Evolutionary conservation across 176 grass and related monocot species (phyloP).

Genomic region (Saccharum spontaneum): DNA sequence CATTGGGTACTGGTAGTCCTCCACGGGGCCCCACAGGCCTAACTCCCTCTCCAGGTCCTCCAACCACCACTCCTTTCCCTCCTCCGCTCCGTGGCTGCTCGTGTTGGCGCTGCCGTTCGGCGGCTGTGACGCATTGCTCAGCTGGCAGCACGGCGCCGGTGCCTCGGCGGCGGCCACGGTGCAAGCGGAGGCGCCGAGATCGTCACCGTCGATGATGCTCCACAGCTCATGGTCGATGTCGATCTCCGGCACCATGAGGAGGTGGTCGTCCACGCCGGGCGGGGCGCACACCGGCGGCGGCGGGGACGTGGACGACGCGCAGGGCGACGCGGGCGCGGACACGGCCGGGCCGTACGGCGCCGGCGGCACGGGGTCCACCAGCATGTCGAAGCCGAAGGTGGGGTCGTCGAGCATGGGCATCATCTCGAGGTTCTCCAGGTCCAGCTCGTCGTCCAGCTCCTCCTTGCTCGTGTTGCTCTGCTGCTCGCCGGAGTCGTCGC

Average conservation of each 20-base stretch:
- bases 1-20: slow-evolving; percentile 36
- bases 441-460: neutral
- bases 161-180: neutral
- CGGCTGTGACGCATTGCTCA: slow-evolving; percentile 3
- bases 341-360: neutral
- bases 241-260: slow-evolving; percentile 49
- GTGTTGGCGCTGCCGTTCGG: neutral
- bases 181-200: neutral
- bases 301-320: slow-evolving; percentile 61
- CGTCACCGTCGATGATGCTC: slow-evolving; percentile 55
- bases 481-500: slow-evolving; percentile 47
- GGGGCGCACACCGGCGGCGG: neutral
- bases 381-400: slow-evolving; percentile 43
- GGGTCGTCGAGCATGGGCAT: slow-evolving; percentile 36
- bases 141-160: neutral
- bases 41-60: slow-evolving; percentile 72
- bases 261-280: neutral
- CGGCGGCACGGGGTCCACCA: slow-evolving; percentile 5
- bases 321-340: slow-evolving; percentile 32
- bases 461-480: slow-evolving; percentile 49
- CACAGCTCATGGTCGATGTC: slow-evolving; percentile 55
- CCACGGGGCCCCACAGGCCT: slow-evolving; percentile 59
- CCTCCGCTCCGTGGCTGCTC: slow-evolving; percentile 24
- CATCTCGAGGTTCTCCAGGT: slow-evolving; percentile 27
- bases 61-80: slow-evolving; percentile 57